Evolutionary conservation across 2,329 filamentous ascomycete species (phyloP).

Genomic region (Akanthomyces uredinophilus): DNA sequence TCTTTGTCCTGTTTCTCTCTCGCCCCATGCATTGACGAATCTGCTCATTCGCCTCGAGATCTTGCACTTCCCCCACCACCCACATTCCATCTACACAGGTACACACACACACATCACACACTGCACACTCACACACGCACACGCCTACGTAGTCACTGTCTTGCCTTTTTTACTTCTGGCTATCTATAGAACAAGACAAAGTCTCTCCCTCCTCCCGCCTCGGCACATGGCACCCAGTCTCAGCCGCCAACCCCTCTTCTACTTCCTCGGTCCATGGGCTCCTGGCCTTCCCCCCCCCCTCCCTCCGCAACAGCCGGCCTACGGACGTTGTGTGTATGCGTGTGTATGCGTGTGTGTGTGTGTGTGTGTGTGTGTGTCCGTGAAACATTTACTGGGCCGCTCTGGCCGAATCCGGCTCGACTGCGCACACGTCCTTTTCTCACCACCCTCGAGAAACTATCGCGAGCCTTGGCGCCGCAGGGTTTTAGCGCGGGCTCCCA

Average conservation of each 20-base stretch:
- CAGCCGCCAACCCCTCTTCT: slow-evolving; percentile 1
- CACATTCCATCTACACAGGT: not conserved
- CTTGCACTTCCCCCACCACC: not conserved
- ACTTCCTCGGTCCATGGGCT: not conserved
- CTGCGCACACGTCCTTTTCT: not conserved
- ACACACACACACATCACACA: not conserved
- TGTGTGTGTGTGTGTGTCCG: not conserved
- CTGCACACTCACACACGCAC: not conserved
- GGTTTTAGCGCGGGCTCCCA: not conserved
- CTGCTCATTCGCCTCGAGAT: not conserved
- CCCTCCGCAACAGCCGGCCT: not conserved
- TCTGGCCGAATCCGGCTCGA: not conserved
- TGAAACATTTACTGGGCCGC: not conserved
- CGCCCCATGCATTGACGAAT: not conserved
- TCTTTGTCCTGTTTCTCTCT: not conserved
- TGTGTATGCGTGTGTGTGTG: not conserved
- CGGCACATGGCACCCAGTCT: slow-evolving; percentile 8
- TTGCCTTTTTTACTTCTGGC: not conserved
- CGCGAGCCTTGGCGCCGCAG: too few species aligned
- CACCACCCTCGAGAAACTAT: not conserved
- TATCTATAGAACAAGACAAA: slow-evolving; percentile 10
- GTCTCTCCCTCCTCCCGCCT: not conserved
- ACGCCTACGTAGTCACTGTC: not conserved
- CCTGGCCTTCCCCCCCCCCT: not conserved
- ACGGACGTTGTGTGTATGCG: not conserved